Conservation (phyloP, 331 rosid species). For the Quercus tomentella region DNA sequence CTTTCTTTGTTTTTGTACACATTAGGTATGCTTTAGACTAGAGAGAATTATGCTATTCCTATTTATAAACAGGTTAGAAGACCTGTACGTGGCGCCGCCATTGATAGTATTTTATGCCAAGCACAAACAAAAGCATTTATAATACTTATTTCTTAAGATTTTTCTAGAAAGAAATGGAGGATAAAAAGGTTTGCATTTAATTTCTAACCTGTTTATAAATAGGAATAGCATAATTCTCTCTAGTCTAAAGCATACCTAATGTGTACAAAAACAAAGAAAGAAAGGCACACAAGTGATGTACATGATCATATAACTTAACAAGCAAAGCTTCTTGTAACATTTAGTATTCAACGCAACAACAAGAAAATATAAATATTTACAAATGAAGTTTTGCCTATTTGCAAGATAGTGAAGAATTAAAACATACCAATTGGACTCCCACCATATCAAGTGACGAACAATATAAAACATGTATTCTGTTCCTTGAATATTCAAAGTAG, state of each 20-base stretch:
- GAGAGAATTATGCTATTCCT: background rate
- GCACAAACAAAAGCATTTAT: background rate
- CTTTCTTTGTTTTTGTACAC: background rate
- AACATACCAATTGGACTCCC: conserved; percentile 54
- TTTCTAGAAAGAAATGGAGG: no score
- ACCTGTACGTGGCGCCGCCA: no score
- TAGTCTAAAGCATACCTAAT: background rate
- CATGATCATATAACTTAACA: background rate
- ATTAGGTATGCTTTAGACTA: background rate
- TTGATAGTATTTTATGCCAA: background rate
- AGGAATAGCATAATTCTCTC: background rate
- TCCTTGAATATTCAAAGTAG: conserved; percentile 33
- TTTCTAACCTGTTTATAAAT: no score
- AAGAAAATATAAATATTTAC: no score
- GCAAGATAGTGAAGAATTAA: background rate
- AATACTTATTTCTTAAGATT: background rate
- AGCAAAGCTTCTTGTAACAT: no score
- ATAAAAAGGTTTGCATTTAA: no score
- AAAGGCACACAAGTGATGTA: background rate
- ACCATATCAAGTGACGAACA: conserved; percentile 47
- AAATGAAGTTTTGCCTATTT: no score
- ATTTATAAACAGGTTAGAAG: no score
- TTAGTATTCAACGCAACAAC: no score
- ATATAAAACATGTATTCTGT: conserved; percentile 16
- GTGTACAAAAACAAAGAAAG: background rate